These are phyloP conservation scores for Lactarius hatsudake DNA, from an alignment of 768 basidiomycete species.

Conservation along the genomic window DNA sequence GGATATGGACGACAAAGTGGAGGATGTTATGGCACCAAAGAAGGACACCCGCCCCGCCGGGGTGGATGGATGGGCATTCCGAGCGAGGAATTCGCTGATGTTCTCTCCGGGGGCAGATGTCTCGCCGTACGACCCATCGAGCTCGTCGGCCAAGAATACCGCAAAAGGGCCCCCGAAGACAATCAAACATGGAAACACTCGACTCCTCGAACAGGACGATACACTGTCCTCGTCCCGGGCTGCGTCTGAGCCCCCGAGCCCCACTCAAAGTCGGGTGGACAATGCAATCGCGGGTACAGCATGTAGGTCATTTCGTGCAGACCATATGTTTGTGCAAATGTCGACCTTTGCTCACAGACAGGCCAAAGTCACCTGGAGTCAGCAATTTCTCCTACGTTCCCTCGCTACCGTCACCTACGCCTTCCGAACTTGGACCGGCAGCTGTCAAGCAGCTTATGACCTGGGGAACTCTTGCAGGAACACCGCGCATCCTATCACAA, in stretches of 20 bases:
- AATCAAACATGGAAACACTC: slow-evolving; percentile 80
- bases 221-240: slow-evolving; percentile 40
- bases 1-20: slow-evolving; percentile 29
- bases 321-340: slow-evolving; percentile 10
- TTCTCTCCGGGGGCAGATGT: slow-evolving; percentile 90
- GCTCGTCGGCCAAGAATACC: slow-evolving; percentile 32
- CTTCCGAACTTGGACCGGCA: slow-evolving; percentile 72
- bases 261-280: slow-evolving; percentile 83
- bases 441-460: slow-evolving; percentile 95
- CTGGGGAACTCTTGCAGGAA: slow-evolving; percentile 91
- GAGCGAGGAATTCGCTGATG: slow-evolving; percentile 92
- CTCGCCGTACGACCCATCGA: slow-evolving; percentile 63
- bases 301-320: slow-evolving; percentile 50
- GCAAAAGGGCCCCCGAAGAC: slow-evolving; percentile 49
- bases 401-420: slow-evolving; percentile 82
- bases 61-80: slow-evolving; percentile 83
- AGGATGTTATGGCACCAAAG: slow-evolving; percentile 79
- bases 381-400: slow-evolving; percentile 76
- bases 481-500: slow-evolving; percentile 80
- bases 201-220: slow-evolving; percentile 71
- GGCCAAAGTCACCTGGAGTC: slow-evolving; percentile 52
- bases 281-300: slow-evolving; percentile 93
- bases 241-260: slow-evolving; percentile 72
- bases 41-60: slow-evolving; percentile 70
- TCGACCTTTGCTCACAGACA: slow-evolving; percentile 46